Base-by-base conservation (phyloP, 371 early-diverging fungal species). In the Zopfochytrium polystomum region DNA sequence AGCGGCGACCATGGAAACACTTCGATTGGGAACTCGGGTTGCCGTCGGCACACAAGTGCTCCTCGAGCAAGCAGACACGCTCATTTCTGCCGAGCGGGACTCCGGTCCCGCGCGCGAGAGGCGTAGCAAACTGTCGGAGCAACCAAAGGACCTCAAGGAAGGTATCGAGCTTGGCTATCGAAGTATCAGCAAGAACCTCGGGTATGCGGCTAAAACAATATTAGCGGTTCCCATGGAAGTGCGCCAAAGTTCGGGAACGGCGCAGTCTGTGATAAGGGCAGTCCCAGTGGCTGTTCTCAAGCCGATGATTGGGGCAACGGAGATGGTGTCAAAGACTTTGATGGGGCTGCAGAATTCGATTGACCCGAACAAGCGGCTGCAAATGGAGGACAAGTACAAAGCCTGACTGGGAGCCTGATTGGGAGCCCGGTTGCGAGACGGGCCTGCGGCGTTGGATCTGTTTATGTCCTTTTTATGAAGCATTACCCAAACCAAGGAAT, bases 261-360 rank as follows among this genome's bases (percentile, higher is more conserved):
- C 87, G 2, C 77, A 81, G 18, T 87, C 92, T 0, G 91, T 93
- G 3, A 87, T 93, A 35, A 80, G 87, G 13, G 93, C 96, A 5
- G 92, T 96, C 18, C 96, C 96, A 0, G 87, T 92, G 3, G 93
- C 94, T 0, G 89, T 95, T n/a, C 78, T 97, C 30, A 89, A 89
- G 67, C 96, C 98, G 0, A 91, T 95, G 88, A 93, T 96, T 66
- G 96, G 97, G 0, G 86, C 93, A 0, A 88, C 95, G 0, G 94
- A 93, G 44, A 95, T 95, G 0, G 86, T 96, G 15, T 89, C 92
- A 11, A 93, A 95, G 72, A 86, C 95, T 11, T 78, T 97, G 49
- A 79, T 95, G 33, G 97, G 97, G 0, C 58, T 96, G 55, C 85
- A 90, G 52, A 95, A 91, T 63, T 85, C 87, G 1, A 83, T 97